These are phyloP conservation scores for Vitellaria paradoxa DNA, from an alignment of 179 eudicot species.

Conservation along the genomic window DNA sequence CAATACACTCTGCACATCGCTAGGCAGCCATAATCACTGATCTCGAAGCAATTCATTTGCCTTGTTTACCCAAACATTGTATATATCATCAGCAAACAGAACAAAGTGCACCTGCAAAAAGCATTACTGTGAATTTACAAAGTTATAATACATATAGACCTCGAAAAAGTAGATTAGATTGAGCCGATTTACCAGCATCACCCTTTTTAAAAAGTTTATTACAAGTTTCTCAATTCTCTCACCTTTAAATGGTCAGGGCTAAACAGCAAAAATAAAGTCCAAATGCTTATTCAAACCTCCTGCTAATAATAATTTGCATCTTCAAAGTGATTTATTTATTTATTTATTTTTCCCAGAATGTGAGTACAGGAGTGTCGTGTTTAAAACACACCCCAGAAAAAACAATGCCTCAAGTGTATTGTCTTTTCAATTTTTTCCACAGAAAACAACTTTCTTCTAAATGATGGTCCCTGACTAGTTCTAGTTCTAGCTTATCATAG, in stretches of 20 bases:
- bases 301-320: no score
- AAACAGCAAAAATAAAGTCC: not conserved
- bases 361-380: no score
- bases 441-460: not conserved
- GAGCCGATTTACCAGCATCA: no score
- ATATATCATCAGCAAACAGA: constrained; percentile 68
- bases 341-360: no score
- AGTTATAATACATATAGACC: not conserved
- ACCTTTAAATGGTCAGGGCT: not conserved
- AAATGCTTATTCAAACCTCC: no score
- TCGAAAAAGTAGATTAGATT: not conserved
- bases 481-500: not conserved
- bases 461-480: not conserved
- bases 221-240: not conserved
- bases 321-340: no score
- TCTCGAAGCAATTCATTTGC: constrained; percentile 40
- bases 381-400: not conserved
- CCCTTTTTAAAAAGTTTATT: not conserved
- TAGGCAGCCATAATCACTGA: constrained; percentile 1
- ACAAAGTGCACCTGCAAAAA: constrained; percentile 78
- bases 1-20: not conserved
- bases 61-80: constrained; percentile 59
- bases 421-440: not conserved
- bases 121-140: not conserved
- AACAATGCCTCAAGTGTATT: not conserved